Conservation (phyloP, 2,329 filamentous ascomycete species). For the Byssochlamys sp. region DNA sequence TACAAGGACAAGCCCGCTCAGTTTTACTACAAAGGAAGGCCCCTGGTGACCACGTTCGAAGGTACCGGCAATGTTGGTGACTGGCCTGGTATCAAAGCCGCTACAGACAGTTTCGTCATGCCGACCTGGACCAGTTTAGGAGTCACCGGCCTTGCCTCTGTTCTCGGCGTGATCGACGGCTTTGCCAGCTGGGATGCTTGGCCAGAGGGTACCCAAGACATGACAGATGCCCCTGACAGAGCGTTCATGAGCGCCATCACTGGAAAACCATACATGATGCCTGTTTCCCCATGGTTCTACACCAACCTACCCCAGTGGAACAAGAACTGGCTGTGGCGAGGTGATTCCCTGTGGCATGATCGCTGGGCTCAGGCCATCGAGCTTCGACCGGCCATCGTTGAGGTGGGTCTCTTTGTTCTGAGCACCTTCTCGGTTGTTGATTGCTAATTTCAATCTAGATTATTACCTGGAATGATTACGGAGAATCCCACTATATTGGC, state of each 20-base stretch:
- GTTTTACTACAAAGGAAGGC: slow-evolving; percentile 19
- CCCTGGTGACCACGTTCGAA: slow-evolving; percentile 36
- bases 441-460: slow-evolving; percentile 27
- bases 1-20: slow-evolving; percentile 18
- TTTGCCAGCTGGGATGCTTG: slow-evolving; percentile 37
- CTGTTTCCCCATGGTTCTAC: slow-evolving; percentile 48
- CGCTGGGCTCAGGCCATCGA: slow-evolving; percentile 49
- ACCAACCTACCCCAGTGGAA: slow-evolving; percentile 47
- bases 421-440: not conserved
- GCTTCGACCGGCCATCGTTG: slow-evolving; percentile 43
- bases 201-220: slow-evolving; percentile 29
- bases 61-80: slow-evolving; percentile 31
- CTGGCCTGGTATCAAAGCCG: slow-evolving; percentile 35
- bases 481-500: slow-evolving; percentile 52
- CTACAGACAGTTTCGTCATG: slow-evolving; percentile 35
- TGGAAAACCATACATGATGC: slow-evolving; percentile 42
- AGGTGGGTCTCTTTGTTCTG: slow-evolving; percentile 15
- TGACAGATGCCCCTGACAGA: slow-evolving; percentile 28
- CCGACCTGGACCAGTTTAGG: slow-evolving; percentile 38
- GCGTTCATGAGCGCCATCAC: slow-evolving; percentile 29
- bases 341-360: slow-evolving; percentile 51
- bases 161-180: slow-evolving; percentile 27
- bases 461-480: slow-evolving; percentile 54
- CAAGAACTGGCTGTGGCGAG: slow-evolving; percentile 56
- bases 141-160: slow-evolving; percentile 15